Evolutionary conservation across 305 asterid genomes (phyloP), one percentile per base, ranked within the genome.

Genomic region (Fraxinus nigra): DNA sequence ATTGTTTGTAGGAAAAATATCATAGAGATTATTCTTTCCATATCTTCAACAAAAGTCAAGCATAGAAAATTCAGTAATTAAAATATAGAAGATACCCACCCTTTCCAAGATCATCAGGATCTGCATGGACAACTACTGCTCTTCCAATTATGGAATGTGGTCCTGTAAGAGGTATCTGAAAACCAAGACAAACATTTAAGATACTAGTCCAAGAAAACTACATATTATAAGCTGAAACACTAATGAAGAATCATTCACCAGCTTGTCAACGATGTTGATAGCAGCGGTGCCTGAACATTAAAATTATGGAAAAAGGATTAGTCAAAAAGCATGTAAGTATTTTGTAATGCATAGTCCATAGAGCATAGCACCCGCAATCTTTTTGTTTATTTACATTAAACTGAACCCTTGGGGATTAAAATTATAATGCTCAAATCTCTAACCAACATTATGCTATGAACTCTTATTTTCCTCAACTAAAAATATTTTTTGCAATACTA

Each of bases 121-220:
- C 98, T 69, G 86, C 95, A 90, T 95, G 99, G 72, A 95, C 97
- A 80, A 95, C 99, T 16, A 95, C 99, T 75, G 97, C 99, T 85
- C 98, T 90, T 89, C 99, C 99, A 82, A 94, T 85, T 61, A 95
- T 83, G 81, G 98, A 93, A 84, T 92, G 78, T 26, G 93, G 88
- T 83, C 99, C 99, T 30, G 89, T 81, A 79, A 95, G 92, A 24
- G 98, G 97, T 82, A 95, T 94, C 99, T 95, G 85, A 79, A 69
- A 61, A 73, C 38, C 75, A 22, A 22, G 79, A 1, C 8, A 46
- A 38, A 74, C 13, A 43, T 70, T 28, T 61, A 67, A 78, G 32
- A 81, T 28, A 59, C n/a, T 35, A 35, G 54, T 77, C 78, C 46
- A 37, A 83, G 40, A 82, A 75, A 77, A 51, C 40, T 9, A 18